Evolutionary conservation across 2,329 filamentous ascomycete species (phyloP).

Genomic region (Aspergillus tamarii): DNA sequence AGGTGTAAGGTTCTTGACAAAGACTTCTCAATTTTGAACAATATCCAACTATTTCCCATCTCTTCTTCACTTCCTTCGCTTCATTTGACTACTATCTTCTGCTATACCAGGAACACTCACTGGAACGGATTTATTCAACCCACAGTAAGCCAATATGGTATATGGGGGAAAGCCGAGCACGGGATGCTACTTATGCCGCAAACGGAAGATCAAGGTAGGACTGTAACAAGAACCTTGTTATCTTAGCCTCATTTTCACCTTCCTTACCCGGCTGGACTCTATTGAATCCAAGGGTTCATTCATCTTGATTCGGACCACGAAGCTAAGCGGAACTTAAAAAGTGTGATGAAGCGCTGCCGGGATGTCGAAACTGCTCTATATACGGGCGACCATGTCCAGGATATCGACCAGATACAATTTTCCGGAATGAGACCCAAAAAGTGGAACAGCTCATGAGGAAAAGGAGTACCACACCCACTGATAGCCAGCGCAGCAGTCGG

Average conservation of each 20-base stretch:
- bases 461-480: conserved; percentile 6
- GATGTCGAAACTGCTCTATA: conserved; percentile 39
- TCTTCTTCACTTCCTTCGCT: not conserved
- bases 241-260: not conserved
- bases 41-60: not conserved
- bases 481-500: not conserved
- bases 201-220: conserved; percentile 45
- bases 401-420: conserved; percentile 39
- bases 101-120: not conserved
- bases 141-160: conserved; percentile 35
- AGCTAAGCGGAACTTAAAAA: conserved; percentile 23
- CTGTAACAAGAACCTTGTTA: not conserved
- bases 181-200: conserved; percentile 44
- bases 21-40: conserved; percentile 6
- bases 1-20: conserved; percentile 6
- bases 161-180: conserved; percentile 45
- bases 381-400: conserved; percentile 43
- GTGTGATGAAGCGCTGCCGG: conserved; percentile 43
- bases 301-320: not conserved
- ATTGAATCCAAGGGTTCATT: not conserved
- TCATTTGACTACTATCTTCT: not conserved
- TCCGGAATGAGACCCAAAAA: conserved; percentile 39
- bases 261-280: not conserved
- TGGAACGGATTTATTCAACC: not conserved
- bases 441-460: conserved; percentile 33